A percentile compares a stretch with the other conserved stretches of the same genome.
These are phyloP conservation scores for Chloropicon primus DNA, from an alignment of 139 green algal genomes.

Conservation along the genomic window DNA sequence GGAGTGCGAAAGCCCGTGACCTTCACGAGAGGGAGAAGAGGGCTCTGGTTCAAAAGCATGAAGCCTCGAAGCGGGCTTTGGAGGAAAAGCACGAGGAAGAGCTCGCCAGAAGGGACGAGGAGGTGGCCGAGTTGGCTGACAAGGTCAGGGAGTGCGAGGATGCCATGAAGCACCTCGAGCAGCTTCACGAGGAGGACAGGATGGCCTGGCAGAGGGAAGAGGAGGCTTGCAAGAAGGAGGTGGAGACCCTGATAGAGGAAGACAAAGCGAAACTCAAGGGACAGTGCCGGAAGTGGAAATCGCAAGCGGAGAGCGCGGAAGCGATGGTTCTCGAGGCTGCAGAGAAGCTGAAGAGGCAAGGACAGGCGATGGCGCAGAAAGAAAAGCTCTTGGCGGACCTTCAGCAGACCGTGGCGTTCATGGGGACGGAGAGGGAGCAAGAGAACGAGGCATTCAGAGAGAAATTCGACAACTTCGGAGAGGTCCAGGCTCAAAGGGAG, in stretches of 20 bases:
- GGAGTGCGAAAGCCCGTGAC: not conserved
- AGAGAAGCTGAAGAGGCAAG: not conserved
- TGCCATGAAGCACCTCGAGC: not conserved
- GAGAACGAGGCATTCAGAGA: not conserved
- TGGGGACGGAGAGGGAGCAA: not conserved
- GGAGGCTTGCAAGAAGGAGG: not conserved
- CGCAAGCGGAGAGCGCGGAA: not conserved
- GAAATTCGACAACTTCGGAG: not conserved
- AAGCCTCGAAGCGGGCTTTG: not conserved
- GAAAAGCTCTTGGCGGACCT: not conserved
- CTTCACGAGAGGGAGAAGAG: not conserved
- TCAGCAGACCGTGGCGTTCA: not conserved
- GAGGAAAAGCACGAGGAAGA: not conserved
- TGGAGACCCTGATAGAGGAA: not conserved
- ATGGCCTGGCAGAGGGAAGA: not conserved
- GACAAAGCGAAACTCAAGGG: not conserved
- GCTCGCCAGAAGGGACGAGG: not conserved
- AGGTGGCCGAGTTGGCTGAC: not conserved
- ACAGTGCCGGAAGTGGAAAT: not conserved
- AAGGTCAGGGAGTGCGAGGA: not conserved
- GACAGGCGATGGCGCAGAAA: not conserved
- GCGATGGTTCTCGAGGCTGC: not conserved
- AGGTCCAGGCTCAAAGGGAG: not conserved
- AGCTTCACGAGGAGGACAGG: not conserved
- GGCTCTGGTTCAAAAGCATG: not conserved